phyloP scores from a whole-genome alignment of 106 monocot species.

The Platanthera guangdongensis region DNA sequence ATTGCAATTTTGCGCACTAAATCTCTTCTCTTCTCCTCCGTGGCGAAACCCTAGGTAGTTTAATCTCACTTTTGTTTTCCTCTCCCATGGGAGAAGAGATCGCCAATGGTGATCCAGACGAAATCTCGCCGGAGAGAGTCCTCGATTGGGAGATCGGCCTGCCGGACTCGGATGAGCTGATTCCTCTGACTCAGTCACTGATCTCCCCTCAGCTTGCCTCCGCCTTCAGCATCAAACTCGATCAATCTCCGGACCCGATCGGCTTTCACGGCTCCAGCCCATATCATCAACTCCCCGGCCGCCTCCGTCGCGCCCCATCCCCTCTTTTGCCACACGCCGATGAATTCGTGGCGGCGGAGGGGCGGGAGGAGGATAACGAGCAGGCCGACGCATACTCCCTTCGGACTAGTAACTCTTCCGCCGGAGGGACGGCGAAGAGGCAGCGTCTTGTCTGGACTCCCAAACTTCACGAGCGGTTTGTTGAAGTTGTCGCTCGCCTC shows the following conservation, averaged over 20 bases:
- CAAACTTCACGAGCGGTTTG: slow-evolving; percentile 61
- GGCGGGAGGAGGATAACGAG: slow-evolving; percentile 9
- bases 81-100: too few relatives aligned
- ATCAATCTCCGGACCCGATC: slow-evolving; percentile 25
- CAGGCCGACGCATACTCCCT: slow-evolving; percentile 11
- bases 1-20: too few relatives aligned
- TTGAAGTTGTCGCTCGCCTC: slow-evolving; percentile 50
- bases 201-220: slow-evolving; percentile 51
- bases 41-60: too few relatives aligned
- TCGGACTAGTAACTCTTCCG: slow-evolving; percentile 1
- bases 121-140: slow-evolving; percentile 21
- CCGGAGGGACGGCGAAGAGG: slow-evolving; percentile 25
- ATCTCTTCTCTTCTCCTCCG: too few relatives aligned
- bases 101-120: slow-evolving; percentile 1
- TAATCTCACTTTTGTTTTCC: too few relatives aligned
- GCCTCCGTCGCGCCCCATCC: slow-evolving; percentile 9
- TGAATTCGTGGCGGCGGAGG: slow-evolving; percentile 2
- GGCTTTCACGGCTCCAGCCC: slow-evolving; percentile 41
- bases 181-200: slow-evolving; percentile 42
- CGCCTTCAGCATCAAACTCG: slow-evolving; percentile 60
- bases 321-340: slow-evolving; percentile 6
- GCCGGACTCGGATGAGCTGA: slow-evolving; percentile 40
- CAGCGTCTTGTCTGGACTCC: slow-evolving; percentile 62
- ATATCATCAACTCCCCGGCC: slow-evolving; percentile 26
- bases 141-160: slow-evolving; percentile 63